A percentile compares a stretch with the other conserved stretches of the same genome.
These are phyloP conservation scores for Neurospora sp. DNA, from an alignment of 495 filamentous ascomycete species.

Conservation along the genomic window DNA sequence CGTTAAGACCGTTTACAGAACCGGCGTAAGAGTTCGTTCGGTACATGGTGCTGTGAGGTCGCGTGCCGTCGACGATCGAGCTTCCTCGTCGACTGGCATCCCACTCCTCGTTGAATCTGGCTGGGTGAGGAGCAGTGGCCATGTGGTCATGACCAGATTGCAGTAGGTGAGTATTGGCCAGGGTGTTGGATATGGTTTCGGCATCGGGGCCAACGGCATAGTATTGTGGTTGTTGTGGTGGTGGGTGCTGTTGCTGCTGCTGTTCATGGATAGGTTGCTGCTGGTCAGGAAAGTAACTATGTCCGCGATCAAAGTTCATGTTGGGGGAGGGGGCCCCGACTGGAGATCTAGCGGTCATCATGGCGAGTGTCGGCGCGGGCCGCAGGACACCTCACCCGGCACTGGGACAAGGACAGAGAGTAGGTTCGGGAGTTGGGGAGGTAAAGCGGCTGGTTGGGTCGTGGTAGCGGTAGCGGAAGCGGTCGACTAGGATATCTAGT, in stretches of 20 bases:
- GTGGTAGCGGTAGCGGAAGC: neutral
- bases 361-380: neutral
- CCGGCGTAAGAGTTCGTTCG: conserved; percentile 37
- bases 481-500: neutral
- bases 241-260: conserved; percentile 2
- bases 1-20: conserved; percentile 22
- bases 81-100: conserved; percentile 57
- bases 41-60: conserved; percentile 31
- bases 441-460: neutral
- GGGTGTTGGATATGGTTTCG: conserved; percentile 32
- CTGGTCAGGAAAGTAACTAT: conserved; percentile 16
- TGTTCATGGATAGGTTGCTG: conserved; percentile 8
- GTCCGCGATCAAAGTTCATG: conserved; percentile 6
- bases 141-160: conserved; percentile 21
- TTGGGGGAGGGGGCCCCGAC: conserved; percentile 6
- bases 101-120: conserved; percentile 62
- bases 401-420: neutral
- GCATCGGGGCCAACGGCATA: conserved; percentile 19
- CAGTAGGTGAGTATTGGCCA: conserved; percentile 29
- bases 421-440: neutral
- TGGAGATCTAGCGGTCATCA: neutral
- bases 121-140: conserved; percentile 15
- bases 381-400: neutral
- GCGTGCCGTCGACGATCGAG: conserved; percentile 44
- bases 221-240: conserved; percentile 4